phyloP scores from a whole-genome alignment of 371 early-diverging fungal genomes.

The Mortierella polycephala region DNA sequence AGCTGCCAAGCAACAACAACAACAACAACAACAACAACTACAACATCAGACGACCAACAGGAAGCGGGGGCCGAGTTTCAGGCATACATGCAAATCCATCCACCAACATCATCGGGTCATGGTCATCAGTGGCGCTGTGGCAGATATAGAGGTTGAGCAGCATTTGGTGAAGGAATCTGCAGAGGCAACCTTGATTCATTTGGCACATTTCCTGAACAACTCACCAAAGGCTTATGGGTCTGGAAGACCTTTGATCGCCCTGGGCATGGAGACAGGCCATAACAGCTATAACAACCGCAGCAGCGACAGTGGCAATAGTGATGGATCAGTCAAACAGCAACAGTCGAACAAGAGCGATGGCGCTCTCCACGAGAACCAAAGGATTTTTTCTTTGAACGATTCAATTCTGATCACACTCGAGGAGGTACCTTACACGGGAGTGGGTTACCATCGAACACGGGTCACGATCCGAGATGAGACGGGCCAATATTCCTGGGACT shows the following conservation, averaged over 20 bases:
- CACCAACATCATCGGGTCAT: conserved; percentile 45
- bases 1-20: conserved; percentile 25
- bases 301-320: conserved; percentile 2
- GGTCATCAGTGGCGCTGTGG: conserved; percentile 23
- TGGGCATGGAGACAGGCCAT: conserved; percentile 28
- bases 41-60: conserved; percentile 6
- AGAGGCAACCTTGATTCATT: conserved; percentile 38
- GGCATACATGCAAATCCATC: conserved; percentile 30
- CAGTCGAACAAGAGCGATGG: conserved; percentile 12
- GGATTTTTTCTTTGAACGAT: conserved; percentile 54
- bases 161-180: conserved; percentile 44
- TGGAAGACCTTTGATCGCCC: conserved; percentile 8
- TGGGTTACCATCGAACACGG: conserved; percentile 57
- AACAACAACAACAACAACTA: conserved; percentile 20
- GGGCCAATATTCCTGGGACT: conserved; percentile 87
- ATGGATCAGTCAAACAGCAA: not conserved
- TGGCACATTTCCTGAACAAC: conserved; percentile 46
- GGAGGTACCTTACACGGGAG: conserved; percentile 31
- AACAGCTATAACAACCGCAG: conserved; percentile 6
- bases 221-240: conserved; percentile 14
- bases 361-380: conserved; percentile 17
- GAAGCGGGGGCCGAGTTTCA: conserved; percentile 36
- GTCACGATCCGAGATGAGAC: conserved; percentile 79
- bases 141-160: conserved; percentile 32
- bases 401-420: conserved; percentile 54